Percentiles rank a stretch among this genome's conserved stretches.
Evolutionary conservation across 225 moss, liverwort and hornwort genomes (phyloP).

Genomic region (Anthoceros angustus): DNA sequence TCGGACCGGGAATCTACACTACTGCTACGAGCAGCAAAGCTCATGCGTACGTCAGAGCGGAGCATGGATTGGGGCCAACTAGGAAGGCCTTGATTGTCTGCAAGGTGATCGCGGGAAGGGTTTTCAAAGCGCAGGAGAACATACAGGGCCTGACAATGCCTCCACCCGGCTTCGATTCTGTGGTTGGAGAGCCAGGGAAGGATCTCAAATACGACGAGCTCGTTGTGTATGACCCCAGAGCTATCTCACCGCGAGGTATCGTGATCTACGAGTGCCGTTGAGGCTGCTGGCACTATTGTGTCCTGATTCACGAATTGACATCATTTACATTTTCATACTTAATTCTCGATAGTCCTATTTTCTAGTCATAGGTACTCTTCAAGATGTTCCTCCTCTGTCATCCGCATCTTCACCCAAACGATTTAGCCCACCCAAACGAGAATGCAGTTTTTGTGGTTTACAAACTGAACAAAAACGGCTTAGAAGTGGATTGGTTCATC

Average conservation of each 20-base stretch:
- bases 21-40: neutral
- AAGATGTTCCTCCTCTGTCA: no score
- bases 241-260: neutral
- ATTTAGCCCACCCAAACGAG: no score
- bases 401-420: no score
- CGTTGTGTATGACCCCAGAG: neutral
- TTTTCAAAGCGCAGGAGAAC: neutral
- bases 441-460: no score
- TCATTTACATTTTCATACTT: no score
- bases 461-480: neutral
- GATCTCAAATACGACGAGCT: neutral
- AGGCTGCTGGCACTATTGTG: neutral
- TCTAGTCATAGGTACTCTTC: no score
- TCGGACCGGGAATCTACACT: neutral
- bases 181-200: neutral
- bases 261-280: neutral
- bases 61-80: neutral
- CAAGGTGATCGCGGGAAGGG: neutral
- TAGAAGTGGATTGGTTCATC: constrained; percentile 87
- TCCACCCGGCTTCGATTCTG: neutral
- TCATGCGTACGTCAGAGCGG: neutral
- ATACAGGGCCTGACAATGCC: neutral
- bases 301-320: no score
- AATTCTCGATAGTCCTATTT: no score
- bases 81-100: neutral